Base-by-base conservation (phyloP, 1,284 basidiomycete genomes). In the Entoloma clypeatum region DNA sequence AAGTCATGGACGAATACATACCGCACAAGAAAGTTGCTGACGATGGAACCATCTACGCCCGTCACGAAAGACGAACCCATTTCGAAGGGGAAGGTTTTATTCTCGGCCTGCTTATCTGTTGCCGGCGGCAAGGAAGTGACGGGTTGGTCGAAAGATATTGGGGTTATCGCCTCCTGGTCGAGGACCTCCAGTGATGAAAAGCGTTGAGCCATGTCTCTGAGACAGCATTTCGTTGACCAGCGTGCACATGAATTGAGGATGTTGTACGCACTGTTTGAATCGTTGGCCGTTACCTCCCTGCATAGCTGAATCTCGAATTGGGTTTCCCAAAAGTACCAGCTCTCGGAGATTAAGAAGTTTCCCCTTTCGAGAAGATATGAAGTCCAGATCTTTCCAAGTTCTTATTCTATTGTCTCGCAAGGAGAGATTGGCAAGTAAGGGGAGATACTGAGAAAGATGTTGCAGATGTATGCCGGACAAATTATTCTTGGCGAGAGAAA, bases 311-410 rank as follows among this genome's bases (percentile, higher is more conserved):
- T 85, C 79, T 40, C 83, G 75, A 32, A 95, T 51, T 2, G 91
- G 92, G 56, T 93, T 95, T 16, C 85, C 90, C 7, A 74, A 67
- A 38, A 94, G 63, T 28, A 95, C 75, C 30, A 95, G 62, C 64
- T 95, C 92, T 41, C 80, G 72, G 33, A 92, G 63, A 46, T 79
- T 64, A 26, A 71, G 58, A 39, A 90, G 58, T 51, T 79, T 80
- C 22, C 75, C 76, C 52, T 71, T 81, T 48, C 72, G 69, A 30
- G 74, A 59, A 5, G 79, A 74, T 40, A 87, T 72, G 45, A 61
- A 68, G 47, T 85, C 81, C 3, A 92, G 58, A 45, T 90, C 86
- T 53, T 72, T 78, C 71, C 80, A 81, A 1, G 67, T 59, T n/a
- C 67, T 65, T 10, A 92, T 61, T 27, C 72, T 70, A 56, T 92